Conservation (phyloP, 192 early-diverging fungal species). For the Haplosporangium gracile region DNA sequence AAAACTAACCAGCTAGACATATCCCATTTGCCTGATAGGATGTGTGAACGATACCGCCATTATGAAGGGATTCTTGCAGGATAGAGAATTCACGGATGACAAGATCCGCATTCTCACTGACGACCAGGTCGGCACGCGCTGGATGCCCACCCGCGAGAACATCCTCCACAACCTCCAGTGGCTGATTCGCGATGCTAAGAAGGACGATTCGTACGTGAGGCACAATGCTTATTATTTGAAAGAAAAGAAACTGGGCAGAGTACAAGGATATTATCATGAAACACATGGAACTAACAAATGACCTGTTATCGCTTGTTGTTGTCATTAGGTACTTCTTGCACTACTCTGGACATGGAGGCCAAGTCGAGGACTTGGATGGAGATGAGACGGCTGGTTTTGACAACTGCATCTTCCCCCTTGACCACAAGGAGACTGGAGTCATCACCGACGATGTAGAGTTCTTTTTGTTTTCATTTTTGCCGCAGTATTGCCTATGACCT, state of each 20-base stretch:
- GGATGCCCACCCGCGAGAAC: conserved; percentile 62
- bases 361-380: conserved; percentile 50
- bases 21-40: conserved; percentile 21
- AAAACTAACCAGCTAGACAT: neutral
- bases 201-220: conserved; percentile 63
- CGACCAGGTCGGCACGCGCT: conserved; percentile 50
- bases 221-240: conserved; percentile 1
- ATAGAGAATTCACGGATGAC: conserved; percentile 35
- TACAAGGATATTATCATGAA: neutral
- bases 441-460: conserved; percentile 57
- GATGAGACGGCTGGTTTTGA: conserved; percentile 56
- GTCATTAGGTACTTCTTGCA: conserved; percentile 51
- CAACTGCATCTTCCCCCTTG: conserved; percentile 58
- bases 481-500: too few relatives aligned
- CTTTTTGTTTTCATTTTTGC: too few relatives aligned
- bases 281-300: neutral
- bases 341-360: conserved; percentile 56
- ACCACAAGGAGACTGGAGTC: conserved; percentile 44
- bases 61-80: conserved; percentile 54
- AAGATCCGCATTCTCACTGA: conserved; percentile 60
- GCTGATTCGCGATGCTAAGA: conserved; percentile 62
- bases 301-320: neutral
- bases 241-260: neutral
- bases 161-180: conserved; percentile 64
- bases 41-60: conserved; percentile 54